phyloP scores from a whole-genome alignment of 345 rosid genomes.

The Salix caprea region DNA sequence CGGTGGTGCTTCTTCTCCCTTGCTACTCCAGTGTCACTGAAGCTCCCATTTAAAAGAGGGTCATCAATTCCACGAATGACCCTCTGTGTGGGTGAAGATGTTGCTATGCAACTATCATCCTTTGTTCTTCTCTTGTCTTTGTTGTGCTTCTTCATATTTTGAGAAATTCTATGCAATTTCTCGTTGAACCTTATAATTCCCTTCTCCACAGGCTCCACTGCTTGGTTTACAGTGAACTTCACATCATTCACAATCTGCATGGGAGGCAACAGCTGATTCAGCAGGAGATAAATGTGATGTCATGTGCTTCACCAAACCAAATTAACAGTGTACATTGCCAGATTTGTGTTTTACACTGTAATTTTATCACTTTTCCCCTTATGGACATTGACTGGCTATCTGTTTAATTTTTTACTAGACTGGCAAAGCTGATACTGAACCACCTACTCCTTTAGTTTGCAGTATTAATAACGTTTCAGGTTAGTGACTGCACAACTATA shows the following conservation, averaged over 20 bases:
- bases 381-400: background rate
- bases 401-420: background rate
- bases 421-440: background rate
- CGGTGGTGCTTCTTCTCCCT: conserved; percentile 65
- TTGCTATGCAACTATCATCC: conserved; percentile 75
- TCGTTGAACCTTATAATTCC: conserved; percentile 85
- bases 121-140: conserved; percentile 73
- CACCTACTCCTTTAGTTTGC: background rate
- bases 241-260: conserved; percentile 90
- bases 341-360: background rate
- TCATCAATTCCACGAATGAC: conserved; percentile 92
- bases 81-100: conserved; percentile 54
- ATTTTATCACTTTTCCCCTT: background rate
- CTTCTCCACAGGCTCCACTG: conserved; percentile 95
- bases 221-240: conserved; percentile 89
- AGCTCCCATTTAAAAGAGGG: conserved; percentile 84
- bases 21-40: conserved; percentile 71
- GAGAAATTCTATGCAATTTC: conserved; percentile 80
- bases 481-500: background rate
- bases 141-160: conserved; percentile 77
- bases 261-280: conserved; percentile 16
- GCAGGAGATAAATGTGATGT: background rate
- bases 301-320: background rate
- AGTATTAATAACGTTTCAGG: background rate
- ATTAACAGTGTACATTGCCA: background rate